These are phyloP conservation scores for Melanopsichium pennsylvanicum DNA, from an alignment of 1,284 basidiomycete species.

Conservation along the genomic window DNA sequence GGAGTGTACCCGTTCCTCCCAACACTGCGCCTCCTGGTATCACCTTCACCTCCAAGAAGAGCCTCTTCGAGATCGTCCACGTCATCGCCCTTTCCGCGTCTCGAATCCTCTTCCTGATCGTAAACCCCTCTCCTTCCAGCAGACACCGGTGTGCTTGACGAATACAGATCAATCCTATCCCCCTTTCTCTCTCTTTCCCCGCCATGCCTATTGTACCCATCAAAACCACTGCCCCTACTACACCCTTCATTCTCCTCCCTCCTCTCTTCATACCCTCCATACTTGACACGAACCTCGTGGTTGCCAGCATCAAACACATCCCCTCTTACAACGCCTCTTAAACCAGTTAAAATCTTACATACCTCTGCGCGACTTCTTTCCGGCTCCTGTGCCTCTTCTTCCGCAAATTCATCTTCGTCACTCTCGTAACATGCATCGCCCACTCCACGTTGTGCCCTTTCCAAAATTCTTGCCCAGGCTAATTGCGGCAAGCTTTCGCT, in stretches of 20 bases:
- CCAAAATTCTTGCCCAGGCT: slow-evolving; percentile 57
- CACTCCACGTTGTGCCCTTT: slow-evolving; percentile 54
- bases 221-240: background rate
- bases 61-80: slow-evolving; percentile 32
- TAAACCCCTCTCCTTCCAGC: background rate
- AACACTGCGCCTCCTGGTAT: slow-evolving; percentile 13
- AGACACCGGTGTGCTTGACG: slow-evolving; percentile 17
- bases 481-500: slow-evolving; percentile 32
- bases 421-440: slow-evolving; percentile 60
- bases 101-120: slow-evolving; percentile 9
- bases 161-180: slow-evolving; percentile 13
- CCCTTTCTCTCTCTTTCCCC: background rate
- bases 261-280: slow-evolving; percentile 15
- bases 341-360: slow-evolving; percentile 40
- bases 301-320: slow-evolving; percentile 39
- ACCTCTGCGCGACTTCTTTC: slow-evolving; percentile 47
- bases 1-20: slow-evolving; percentile 30
- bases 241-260: background rate
- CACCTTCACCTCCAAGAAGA: slow-evolving; percentile 15
- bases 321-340: slow-evolving; percentile 32
- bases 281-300: slow-evolving; percentile 20
- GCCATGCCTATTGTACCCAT: slow-evolving; percentile 2
- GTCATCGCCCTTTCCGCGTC: slow-evolving; percentile 3
- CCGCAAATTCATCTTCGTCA: slow-evolving; percentile 53
- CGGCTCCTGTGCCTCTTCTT: slow-evolving; percentile 43